Conservation (phyloP, 306 rosid species). For the Rubus parviflorus region DNA sequence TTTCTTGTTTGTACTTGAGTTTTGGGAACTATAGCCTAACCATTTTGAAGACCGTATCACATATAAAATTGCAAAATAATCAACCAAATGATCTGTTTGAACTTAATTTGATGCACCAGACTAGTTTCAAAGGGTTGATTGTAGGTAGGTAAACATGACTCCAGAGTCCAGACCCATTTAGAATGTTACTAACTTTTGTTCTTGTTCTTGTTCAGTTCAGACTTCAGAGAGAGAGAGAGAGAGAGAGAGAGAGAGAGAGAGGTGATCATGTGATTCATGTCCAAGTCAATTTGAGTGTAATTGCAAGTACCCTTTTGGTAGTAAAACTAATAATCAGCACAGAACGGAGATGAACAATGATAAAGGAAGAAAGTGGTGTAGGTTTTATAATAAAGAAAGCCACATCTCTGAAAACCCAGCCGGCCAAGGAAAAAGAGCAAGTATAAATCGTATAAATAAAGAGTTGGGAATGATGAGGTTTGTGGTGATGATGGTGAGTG, state of each 20-base stretch:
- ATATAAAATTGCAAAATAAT: neutral
- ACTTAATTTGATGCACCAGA: neutral
- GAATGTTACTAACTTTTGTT: neutral
- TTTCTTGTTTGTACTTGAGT: neutral
- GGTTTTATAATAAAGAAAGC: conserved; percentile 30
- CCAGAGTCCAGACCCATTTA: too few relatives aligned
- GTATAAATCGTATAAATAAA: conserved; percentile 8
- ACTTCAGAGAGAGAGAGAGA: neutral
- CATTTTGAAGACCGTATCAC: neutral
- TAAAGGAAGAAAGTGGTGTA: conserved; percentile 29
- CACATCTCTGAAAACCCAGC: conserved; percentile 31
- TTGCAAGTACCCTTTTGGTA: conserved; percentile 44
- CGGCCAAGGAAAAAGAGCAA: conserved; percentile 24
- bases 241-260: conserved; percentile 4
- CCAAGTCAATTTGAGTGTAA: conserved; percentile 46
- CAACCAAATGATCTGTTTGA: neutral
- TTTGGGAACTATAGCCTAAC: neutral
- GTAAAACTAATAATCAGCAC: conserved; percentile 33
- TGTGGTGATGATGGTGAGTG: conserved; percentile 56
- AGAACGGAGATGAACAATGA: conserved; percentile 26
- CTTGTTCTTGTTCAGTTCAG: neutral
- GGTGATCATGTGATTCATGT: conserved; percentile 10
- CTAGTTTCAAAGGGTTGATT: neutral
- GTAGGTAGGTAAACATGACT: neutral
- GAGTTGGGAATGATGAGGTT: conserved; percentile 53